Conservation (phyloP, 805 yeast species). For the Myxozyma kluyveri region DNA sequence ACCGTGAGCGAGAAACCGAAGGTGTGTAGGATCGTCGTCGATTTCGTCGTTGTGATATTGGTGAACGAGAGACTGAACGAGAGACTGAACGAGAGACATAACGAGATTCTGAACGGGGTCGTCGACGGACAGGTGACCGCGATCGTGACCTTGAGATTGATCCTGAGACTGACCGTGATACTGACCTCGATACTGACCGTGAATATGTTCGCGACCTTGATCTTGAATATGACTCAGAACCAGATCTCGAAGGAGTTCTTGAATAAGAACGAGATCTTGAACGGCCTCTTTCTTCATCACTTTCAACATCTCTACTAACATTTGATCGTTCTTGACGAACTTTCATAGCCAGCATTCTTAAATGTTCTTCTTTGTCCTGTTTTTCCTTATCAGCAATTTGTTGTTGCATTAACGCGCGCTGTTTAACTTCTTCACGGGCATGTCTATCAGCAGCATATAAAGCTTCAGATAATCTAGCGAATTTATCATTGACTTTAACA, state of each 20-base stretch:
- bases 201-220: constrained; percentile 17
- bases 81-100: not conserved
- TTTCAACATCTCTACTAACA: not conserved
- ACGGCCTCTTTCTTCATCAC: constrained; percentile 1
- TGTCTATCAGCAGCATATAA: constrained; percentile 63
- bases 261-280: constrained; percentile 4
- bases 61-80: not conserved
- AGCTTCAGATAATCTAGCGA: constrained; percentile 65
- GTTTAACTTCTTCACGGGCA: constrained; percentile 55
- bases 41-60: too few relatives aligned
- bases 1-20: not conserved
- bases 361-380: constrained; percentile 50
- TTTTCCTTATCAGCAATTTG: constrained; percentile 51
- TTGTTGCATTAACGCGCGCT: constrained; percentile 50
- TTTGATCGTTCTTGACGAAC: constrained; percentile 43
- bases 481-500: constrained; percentile 52
- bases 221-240: constrained; percentile 3
- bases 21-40: not conserved
- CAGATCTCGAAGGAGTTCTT: constrained; percentile 1
- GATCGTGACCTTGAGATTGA: constrained; percentile 4
- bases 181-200: constrained; percentile 18
- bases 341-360: constrained; percentile 50
- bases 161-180: constrained; percentile 10
- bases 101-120: not conserved
- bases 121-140: not conserved